Evolutionary conservation across 202 grass and related monocot genomes (phyloP).

Genomic region (Hordeum pubiflorum): DNA sequence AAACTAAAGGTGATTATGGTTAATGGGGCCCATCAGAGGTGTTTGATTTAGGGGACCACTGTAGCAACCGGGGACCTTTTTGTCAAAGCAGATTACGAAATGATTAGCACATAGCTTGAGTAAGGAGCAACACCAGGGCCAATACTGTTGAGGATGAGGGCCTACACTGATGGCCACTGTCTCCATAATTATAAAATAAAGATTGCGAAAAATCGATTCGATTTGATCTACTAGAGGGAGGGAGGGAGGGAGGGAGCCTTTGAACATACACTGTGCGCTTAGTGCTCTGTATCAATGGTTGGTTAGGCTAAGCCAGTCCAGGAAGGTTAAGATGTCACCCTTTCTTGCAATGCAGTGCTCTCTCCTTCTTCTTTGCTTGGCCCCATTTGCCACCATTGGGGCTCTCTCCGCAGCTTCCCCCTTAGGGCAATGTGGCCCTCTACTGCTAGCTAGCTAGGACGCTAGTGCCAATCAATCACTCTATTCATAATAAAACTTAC

Average conservation of each 20-base stretch:
- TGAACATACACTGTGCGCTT: constrained; percentile 1
- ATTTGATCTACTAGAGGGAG: not conserved
- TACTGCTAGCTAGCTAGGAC: not conserved
- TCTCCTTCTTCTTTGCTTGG: not conserved
- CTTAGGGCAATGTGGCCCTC: not conserved
- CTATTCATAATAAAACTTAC: not conserved
- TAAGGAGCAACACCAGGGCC: constrained; percentile 27
- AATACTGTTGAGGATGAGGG: not conserved
- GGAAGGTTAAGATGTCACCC: constrained; percentile 43
- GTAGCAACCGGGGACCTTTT: constrained; percentile 17
- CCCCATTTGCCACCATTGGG: not conserved
- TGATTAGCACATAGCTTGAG: constrained; percentile 45
- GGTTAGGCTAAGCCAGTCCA: constrained; percentile 46
- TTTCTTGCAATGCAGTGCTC: constrained; percentile 38
- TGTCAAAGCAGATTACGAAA: constrained; percentile 25
- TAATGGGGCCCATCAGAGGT: constrained; percentile 15
- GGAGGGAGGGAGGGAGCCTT: not conserved
- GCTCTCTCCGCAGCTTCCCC: not conserved
- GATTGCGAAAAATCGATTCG: not conserved
- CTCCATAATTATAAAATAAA: not conserved
- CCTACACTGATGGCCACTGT: not conserved
- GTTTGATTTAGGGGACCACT: constrained; percentile 4
- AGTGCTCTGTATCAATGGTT: constrained; percentile 10
- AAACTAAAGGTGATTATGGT: not conserved
- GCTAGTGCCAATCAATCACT: not conserved